Evolutionary conservation across 2,329 filamentous ascomycete genomes (phyloP).

Genomic region (Aspergillus japonicus): DNA sequence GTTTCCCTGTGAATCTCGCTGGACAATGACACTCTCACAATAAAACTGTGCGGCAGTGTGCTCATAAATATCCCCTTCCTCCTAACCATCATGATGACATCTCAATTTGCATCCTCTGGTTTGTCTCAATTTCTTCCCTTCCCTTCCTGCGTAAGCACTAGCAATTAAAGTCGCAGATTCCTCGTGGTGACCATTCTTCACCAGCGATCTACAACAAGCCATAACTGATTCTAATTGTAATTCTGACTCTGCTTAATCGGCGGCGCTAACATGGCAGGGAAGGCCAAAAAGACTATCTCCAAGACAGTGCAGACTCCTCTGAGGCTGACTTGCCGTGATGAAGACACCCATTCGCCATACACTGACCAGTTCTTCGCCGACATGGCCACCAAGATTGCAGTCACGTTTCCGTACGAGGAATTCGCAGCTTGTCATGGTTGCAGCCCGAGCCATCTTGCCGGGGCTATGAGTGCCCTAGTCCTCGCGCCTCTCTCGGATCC

Average conservation of each 20-base stretch:
- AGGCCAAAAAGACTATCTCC: too few species aligned
- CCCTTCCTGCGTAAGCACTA: not conserved
- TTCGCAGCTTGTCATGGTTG: constrained; percentile 27
- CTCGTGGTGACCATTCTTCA: too few species aligned
- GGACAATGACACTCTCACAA: too few species aligned
- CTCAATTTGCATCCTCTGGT: not conserved
- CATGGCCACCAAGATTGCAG: constrained; percentile 22
- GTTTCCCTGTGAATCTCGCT: too few species aligned
- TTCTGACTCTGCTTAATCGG: too few species aligned
- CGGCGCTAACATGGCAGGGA: too few species aligned
- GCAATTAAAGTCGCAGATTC: not conserved
- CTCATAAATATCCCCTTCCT: too few species aligned
- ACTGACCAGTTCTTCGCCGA: constrained; percentile 25
- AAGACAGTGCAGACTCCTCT: too few species aligned
- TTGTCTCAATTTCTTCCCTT: not conserved
- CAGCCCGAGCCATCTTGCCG: constrained; percentile 16
- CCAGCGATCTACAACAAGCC: not conserved
- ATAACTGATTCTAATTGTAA: not conserved
- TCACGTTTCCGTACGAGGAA: constrained; percentile 23
- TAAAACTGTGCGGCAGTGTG: too few species aligned
- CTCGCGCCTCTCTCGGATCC: constrained; percentile 21
- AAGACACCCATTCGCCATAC: constrained; percentile 5
- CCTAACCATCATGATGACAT: not conserved
- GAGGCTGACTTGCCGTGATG: not conserved
- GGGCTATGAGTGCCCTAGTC: constrained; percentile 22